Base-by-base conservation (phyloP, 106 monocot species). In the Cymbidium sinense region DNA sequence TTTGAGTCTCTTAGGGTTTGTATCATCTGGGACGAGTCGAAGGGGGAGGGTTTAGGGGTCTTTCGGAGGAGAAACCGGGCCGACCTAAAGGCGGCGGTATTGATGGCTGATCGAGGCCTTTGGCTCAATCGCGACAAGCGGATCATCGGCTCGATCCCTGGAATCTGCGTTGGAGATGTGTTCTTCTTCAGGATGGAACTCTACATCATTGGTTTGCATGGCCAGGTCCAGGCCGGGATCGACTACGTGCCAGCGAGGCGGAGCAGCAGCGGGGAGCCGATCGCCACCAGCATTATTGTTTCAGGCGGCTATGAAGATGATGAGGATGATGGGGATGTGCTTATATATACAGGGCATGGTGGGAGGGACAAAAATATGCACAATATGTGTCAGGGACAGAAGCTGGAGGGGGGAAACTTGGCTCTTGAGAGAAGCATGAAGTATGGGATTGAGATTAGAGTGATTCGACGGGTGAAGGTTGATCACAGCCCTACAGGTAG, bases 101-200 rank as follows among this genome's bases (percentile, higher is more conserved):
- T 85, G 19, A 86, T 93, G 89, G 33, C 37, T 58, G 61, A 82
- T 31, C 37, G 75, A 10, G 82, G 64, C 28, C 82, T 92, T 9
- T 92, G 87, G 89, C 81, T 89, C 23, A 82, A 92, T 73, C 77
- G 92, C n/a, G 92, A 87, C 65, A 79, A 79, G 34, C 86, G 89
- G 47, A 87, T 89, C 72, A 82, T 93, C 52, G 93, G 93, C 4
- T 9, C 87, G 19, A 86, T 93, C 30, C 87, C 87, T 0, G 93
- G 93, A 8, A 70, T 88, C 37, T 12, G 55, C 25, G 65, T 93
- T 17, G 93, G 89, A 13, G 93, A 93, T 76, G 84, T 93, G 7
- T 93, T 80, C 77, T 86, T 93, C 81, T 93, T 79, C 76, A 74
- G 93, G 13, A 82, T 87, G 82, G 93, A 93, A 80, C 77, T 93